A percentile compares a stretch with the other conserved stretches of the same genome.
Conservation (phyloP, 73 alveolate species). For the Paramecium tetraurelia region DNA sequence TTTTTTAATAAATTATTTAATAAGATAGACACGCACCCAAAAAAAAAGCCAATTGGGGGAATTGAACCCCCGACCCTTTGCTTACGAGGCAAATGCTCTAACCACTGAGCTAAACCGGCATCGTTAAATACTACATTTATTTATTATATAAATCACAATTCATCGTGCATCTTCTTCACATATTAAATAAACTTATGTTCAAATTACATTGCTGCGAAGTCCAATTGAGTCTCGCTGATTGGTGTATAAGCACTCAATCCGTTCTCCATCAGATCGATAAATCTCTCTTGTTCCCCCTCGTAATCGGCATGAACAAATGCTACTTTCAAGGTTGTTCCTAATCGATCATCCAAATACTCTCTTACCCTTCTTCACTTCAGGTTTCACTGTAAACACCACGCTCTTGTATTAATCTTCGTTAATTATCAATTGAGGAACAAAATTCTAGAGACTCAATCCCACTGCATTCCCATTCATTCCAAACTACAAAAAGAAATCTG, state of each 20-base stretch:
- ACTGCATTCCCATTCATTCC: background rate
- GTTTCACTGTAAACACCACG: background rate
- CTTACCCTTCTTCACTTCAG: slow-evolving; percentile 18
- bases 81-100: slow-evolving; percentile 59
- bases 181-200: background rate
- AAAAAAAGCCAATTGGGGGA: slow-evolving; percentile 56
- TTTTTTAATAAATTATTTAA: background rate
- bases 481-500: background rate
- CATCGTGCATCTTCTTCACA: background rate
- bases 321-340: background rate
- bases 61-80: slow-evolving; percentile 60
- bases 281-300: background rate
- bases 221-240: background rate
- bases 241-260: background rate
- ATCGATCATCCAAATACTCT: background rate
- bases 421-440: background rate
- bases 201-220: background rate
- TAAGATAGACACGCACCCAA: background rate
- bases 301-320: background rate
- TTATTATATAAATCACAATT: slow-evolving; percentile 5
- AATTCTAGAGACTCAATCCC: background rate
- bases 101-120: slow-evolving; percentile 54
- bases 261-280: background rate
- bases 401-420: background rate
- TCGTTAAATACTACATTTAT: background rate